Percentiles rank a stretch among this genome's conserved stretches.
Evolutionary conservation across 2,329 filamentous ascomycete species (phyloP).

Genomic region (Cordyceps cicadae): DNA sequence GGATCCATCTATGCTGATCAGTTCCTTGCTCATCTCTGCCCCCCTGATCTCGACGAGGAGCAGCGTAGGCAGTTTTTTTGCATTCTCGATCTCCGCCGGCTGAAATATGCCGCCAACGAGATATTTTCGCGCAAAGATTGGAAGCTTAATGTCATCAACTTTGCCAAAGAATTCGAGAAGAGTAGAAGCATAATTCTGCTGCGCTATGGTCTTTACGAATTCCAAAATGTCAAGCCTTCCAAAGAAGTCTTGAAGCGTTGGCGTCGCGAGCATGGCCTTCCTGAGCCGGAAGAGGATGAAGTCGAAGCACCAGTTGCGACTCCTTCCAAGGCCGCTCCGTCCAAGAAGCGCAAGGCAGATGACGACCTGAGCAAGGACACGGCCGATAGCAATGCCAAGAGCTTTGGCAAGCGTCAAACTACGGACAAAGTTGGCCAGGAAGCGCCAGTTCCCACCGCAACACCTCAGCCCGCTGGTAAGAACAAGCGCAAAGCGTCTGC

Average conservation of each 20-base stretch:
- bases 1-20: slow-evolving; percentile 53
- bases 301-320: slow-evolving; percentile 23
- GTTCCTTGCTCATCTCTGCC: slow-evolving; percentile 49
- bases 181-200: slow-evolving; percentile 53
- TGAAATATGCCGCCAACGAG: slow-evolving; percentile 54
- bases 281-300: slow-evolving; percentile 40
- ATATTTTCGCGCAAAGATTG: slow-evolving; percentile 54
- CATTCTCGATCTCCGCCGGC: slow-evolving; percentile 51
- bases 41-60: slow-evolving; percentile 48
- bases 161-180: slow-evolving; percentile 57
- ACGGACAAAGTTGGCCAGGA: slow-evolving; percentile 31
- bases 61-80: slow-evolving; percentile 56
- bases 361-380: slow-evolving; percentile 38
- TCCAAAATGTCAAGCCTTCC: slow-evolving; percentile 53
- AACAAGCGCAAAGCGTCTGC: slow-evolving; percentile 47
- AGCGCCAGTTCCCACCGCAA: slow-evolving; percentile 21
- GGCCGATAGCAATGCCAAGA: slow-evolving; percentile 25
- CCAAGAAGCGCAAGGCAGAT: slow-evolving; percentile 50
- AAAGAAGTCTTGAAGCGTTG: slow-evolving; percentile 50
- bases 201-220: slow-evolving; percentile 54
- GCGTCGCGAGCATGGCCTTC: slow-evolving; percentile 48
- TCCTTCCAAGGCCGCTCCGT: slow-evolving; percentile 26
- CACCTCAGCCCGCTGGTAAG: slow-evolving; percentile 29
- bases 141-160: slow-evolving; percentile 55
- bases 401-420: slow-evolving; percentile 43